These are phyloP conservation scores for Bryopsis sp. DNA, from an alignment of 139 green algal species.

Conservation along the genomic window DNA sequence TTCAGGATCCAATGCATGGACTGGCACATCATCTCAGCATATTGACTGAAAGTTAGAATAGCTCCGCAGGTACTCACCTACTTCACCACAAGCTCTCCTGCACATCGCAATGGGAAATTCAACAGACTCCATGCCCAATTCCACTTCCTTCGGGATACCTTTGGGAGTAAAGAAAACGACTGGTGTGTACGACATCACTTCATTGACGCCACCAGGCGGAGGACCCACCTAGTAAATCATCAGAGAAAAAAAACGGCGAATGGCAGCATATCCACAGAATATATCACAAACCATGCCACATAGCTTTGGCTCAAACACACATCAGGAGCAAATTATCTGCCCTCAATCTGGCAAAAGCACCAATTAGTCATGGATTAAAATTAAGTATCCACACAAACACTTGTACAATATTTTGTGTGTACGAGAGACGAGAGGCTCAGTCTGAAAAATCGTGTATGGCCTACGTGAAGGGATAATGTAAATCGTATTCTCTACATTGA, in stretches of 20 bases:
- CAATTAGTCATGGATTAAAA: no score
- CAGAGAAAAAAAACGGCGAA: not conserved
- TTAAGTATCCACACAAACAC: no score
- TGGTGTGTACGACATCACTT: slow-evolving; percentile 57
- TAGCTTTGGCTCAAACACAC: not conserved
- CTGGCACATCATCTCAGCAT: not conserved
- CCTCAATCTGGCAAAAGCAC: no score
- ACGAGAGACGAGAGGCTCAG: no score
- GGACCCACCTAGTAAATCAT: slow-evolving; percentile 31
- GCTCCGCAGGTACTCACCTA: not conserved
- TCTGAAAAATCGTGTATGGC: no score
- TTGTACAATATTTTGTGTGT: no score
- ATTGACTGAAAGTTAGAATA: not conserved
- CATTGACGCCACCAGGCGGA: slow-evolving; percentile 41
- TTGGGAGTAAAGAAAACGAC: slow-evolving; percentile 81
- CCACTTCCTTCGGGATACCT: slow-evolving; percentile 72
- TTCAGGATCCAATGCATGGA: not conserved
- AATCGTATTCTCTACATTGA: no score
- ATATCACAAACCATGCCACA: not conserved
- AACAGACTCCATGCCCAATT: slow-evolving; percentile 23
- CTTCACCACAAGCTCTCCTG: not conserved
- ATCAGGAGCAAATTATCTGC: no score
- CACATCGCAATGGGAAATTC: slow-evolving; percentile 14
- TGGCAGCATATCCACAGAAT: not conserved
- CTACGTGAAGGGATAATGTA: no score